phyloP scores from a whole-genome alignment of 371 early-diverging fungal species.

The Apophysomyces elegans region DNA sequence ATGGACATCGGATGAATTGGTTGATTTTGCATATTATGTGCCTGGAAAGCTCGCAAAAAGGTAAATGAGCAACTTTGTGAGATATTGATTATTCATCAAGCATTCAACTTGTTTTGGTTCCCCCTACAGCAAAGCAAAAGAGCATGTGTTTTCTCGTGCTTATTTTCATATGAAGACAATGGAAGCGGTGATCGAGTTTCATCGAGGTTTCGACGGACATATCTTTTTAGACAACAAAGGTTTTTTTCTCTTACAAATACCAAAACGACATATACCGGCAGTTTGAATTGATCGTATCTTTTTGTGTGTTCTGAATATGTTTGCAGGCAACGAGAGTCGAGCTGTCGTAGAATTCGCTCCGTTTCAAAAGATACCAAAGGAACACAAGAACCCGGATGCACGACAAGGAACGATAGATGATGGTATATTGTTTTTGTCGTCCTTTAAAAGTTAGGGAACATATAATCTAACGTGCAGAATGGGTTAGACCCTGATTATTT shows the following conservation, averaged over 20 bases:
- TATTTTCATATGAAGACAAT: constrained; percentile 77
- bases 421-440: constrained; percentile 42
- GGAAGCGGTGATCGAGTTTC: constrained; percentile 73
- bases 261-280: too few species aligned
- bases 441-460: background rate
- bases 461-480: background rate
- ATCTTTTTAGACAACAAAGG: constrained; percentile 74
- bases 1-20: constrained; percentile 56
- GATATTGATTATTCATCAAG: background rate
- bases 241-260: constrained; percentile 14
- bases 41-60: constrained; percentile 79
- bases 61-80: constrained; percentile 33
- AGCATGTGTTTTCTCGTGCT: constrained; percentile 72
- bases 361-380: constrained; percentile 76
- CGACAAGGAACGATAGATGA: constrained; percentile 79
- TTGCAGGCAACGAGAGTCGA: constrained; percentile 65
- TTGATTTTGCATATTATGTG: constrained; percentile 62
- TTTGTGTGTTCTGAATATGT: background rate
- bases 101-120: background rate
- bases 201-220: constrained; percentile 79
- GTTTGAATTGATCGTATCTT: too few species aligned
- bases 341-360: constrained; percentile 85
- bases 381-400: constrained; percentile 65
- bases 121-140: constrained; percentile 67
- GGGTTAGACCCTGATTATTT: constrained; percentile 74